Evolutionary conservation across 2,329 filamentous ascomycete species (phyloP).

Genomic region (Penicillium sp.): DNA sequence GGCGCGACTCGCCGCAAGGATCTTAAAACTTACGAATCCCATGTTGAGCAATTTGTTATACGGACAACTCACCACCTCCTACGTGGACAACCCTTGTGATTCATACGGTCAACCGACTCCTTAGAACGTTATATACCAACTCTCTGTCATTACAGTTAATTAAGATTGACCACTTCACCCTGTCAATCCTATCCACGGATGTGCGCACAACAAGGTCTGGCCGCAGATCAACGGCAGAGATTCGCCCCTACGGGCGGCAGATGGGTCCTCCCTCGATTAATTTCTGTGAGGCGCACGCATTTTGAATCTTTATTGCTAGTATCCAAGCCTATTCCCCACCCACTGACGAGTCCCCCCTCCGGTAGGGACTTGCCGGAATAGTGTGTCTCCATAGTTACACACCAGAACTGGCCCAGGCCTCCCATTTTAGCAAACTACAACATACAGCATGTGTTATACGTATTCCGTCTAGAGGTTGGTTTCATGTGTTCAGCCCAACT

Average conservation of each 20-base stretch:
- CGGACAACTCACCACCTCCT: conserved; percentile 2
- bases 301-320: not conserved
- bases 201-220: conserved; percentile 1
- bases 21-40: conserved; percentile 15
- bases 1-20: conserved; percentile 9
- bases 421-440: not conserved
- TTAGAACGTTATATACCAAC: not conserved
- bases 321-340: conserved; percentile 1
- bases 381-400: not conserved
- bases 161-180: not conserved
- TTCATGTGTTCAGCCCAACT: not conserved
- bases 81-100: conserved; percentile 1
- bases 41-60: conserved; percentile 3
- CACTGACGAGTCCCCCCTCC: conserved; percentile 5
- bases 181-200: conserved; percentile 9
- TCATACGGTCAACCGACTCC: not conserved
- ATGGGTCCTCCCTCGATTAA: conserved; percentile 4
- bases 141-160: not conserved
- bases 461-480: not conserved
- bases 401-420: conserved; percentile 1
- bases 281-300: conserved; percentile 7
- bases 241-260: conserved; percentile 3
- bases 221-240: conserved; percentile 8
- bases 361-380: not conserved
- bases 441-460: not conserved